Evolutionary conservation across 371 early-diverging fungal genomes (phyloP), one percentile per base, ranked within the genome.

Genomic region (Lichtheimia ornata): DNA sequence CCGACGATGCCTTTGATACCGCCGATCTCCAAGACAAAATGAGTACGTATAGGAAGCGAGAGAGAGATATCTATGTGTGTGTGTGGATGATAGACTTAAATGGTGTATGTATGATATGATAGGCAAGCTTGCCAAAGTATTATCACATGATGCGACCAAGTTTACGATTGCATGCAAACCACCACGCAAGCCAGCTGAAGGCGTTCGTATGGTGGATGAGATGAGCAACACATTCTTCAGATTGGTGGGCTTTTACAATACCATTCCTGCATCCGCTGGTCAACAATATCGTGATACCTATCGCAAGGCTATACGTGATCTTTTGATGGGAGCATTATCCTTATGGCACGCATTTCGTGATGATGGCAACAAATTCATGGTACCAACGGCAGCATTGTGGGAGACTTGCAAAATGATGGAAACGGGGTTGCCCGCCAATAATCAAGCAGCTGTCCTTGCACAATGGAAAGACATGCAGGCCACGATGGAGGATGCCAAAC

Each of bases 131-230:
- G 72, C 74, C 11, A 65, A 72, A 49, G 62, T 79, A 5, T 65
- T 79, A 14, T 68, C 76, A 20, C 72, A 74, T 41, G 74, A 79
- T 53, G 74, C 80, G n/a, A 79, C 80, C 20, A 79, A 79, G 53
- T 67, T 79, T 20, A 68, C 76, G 1, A 50, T 79, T 43, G 76
- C 80, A n/a, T 79, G 80, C 52, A 79, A 79, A 62, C 76, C 80
- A 53, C 80, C 80, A 43, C 71, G 76, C 20, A 74, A 79, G 65
- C 66, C 74, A 1, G 40, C 20, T 4, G 80, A 79, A 43, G 67
- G 67, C 22, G 61, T 69, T 14, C 65, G 63, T 15, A 76, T 79
- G 80, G 53, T 74, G 20, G 43, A 65, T 51, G 74, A 74, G 58
- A 64, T 79, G 41, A 70, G 71, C 51, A 74, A 76, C 51, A 79